These are phyloP conservation scores for Lumnitzera racemosa DNA, from an alignment of 345 rosid species.

Conservation along the genomic window DNA sequence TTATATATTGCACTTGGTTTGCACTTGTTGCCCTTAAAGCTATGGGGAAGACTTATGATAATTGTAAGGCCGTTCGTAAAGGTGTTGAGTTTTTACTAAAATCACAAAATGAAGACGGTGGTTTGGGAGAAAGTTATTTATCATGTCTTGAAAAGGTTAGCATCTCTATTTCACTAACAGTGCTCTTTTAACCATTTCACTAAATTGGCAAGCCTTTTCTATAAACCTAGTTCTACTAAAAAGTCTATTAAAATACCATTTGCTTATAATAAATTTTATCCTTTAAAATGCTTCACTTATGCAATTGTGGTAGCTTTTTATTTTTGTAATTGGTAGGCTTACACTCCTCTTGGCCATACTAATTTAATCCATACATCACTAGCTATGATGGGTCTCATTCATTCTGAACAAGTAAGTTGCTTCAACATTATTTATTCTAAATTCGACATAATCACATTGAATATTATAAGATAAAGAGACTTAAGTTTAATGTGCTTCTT, in stretches of 20 bases:
- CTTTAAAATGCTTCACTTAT: neutral
- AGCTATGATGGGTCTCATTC: slow-evolving; percentile 55
- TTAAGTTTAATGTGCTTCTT: neutral
- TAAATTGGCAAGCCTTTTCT: no score
- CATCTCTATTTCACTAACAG: neutral
- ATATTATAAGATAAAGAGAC: neutral
- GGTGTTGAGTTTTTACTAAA: slow-evolving; percentile 34
- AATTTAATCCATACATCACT: slow-evolving; percentile 55
- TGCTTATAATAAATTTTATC: no score
- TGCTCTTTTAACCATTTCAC: no score
- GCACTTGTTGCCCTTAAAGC: slow-evolving; percentile 44
- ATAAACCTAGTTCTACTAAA: no score
- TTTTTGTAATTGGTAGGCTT: slow-evolving; percentile 18
- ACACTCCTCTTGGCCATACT: slow-evolving; percentile 30
- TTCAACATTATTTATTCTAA: neutral
- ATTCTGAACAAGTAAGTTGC: slow-evolving; percentile 33
- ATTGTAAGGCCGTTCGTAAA: slow-evolving; percentile 25
- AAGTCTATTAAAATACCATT: no score
- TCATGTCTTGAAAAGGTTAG: slow-evolving; percentile 45
- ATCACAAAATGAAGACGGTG: slow-evolving; percentile 41
- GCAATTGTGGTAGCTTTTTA: neutral
- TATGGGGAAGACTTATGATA: slow-evolving; percentile 30
- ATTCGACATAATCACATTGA: neutral
- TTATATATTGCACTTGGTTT: slow-evolving; percentile 40
- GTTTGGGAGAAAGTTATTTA: slow-evolving; percentile 53